Base-by-base conservation (phyloP, 176 grass and related monocot genomes). In the Eragrostis nindensis region DNA sequence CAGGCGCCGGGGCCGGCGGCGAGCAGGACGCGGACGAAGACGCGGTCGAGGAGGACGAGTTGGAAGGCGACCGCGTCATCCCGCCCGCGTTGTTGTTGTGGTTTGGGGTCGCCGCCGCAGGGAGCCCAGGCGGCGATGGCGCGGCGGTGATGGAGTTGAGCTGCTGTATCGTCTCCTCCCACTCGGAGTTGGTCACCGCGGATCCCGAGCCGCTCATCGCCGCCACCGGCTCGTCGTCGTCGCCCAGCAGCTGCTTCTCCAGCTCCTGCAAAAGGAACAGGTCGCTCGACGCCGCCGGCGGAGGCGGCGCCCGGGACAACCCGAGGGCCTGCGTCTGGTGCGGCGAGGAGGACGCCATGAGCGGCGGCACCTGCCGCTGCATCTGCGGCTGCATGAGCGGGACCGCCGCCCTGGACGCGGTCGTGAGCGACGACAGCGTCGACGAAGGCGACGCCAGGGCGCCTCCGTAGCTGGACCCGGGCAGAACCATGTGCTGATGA, bases 1-100 rank as follows among this genome's bases (percentile, higher is more conserved):
- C 53, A 8, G 89, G 52, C 21, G 64, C 68, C 15, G 85, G 72
- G 41, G 78, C 76, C 11, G 89, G 87, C 32, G 95, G 92, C 5
- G 95, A 98, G 74, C 84, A 93, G 29, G 95, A 95, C 0, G 92
- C 90, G 11, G 92, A 89, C 0, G 95, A 98, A 7, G 95, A 95
- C 6, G 86, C 81, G 11, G 92, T 95, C 62, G 95, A 98, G 11
- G 86, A 94, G 9, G 90, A 93, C 9, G 95, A 97, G 70, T 87
- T 97, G 0, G 94, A 92, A 7, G 90, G 90, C 7, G 92, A 95
- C 77, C 83, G 49, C 42, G 92, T 89, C 80, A 89, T 77, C 12
- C 66, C 86, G 0, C 67, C 64, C 32, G 55, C 80, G 61, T 50
- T 73, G 21, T 78, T 86, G 70, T 75, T 55, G 39, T 57, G 73